phyloP scores from a whole-genome alignment of 768 basidiomycete species.

The Leccinum longicurvipes region DNA sequence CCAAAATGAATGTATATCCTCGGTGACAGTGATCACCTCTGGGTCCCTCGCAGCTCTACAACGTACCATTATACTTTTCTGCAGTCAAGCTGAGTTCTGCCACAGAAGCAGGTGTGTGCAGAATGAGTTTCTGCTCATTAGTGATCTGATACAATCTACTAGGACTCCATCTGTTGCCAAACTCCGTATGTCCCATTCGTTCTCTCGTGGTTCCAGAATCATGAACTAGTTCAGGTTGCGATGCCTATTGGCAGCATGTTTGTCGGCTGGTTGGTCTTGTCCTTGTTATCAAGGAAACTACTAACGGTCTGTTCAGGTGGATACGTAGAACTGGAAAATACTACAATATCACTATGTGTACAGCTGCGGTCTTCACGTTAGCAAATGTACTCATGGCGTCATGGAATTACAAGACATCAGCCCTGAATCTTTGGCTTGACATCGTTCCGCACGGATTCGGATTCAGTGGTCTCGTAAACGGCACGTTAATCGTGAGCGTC shows the following conservation, averaged over 20 bases:
- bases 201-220: conserved; percentile 8
- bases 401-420: conserved; percentile 64
- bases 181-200: conserved; percentile 57
- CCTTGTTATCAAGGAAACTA: background rate
- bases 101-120: conserved; percentile 61
- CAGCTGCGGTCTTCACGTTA: conserved; percentile 57
- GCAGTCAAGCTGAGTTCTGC: conserved; percentile 71
- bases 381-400: conserved; percentile 57
- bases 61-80: conserved; percentile 85
- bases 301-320: conserved; percentile 45
- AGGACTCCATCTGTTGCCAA: conserved; percentile 87
- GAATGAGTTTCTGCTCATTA: background rate
- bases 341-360: conserved; percentile 66
- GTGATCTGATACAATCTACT: conserved; percentile 12
- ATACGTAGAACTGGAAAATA: conserved; percentile 87
- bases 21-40: conserved; percentile 1
- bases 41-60: conserved; percentile 73
- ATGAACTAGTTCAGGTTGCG: conserved; percentile 54
- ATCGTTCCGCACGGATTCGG: conserved; percentile 81
- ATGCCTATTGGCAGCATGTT: conserved; percentile 82
- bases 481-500: too few species aligned
- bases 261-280: conserved; percentile 69
- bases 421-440: conserved; percentile 71
- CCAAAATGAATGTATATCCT: too few species aligned
- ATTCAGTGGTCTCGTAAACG: conserved; percentile 81